A percentile compares a stretch with the other conserved stretches of the same genome.
Evolutionary conservation across 148 eudicot species (phyloP).

Genomic region (Polygonum aviculare): DNA sequence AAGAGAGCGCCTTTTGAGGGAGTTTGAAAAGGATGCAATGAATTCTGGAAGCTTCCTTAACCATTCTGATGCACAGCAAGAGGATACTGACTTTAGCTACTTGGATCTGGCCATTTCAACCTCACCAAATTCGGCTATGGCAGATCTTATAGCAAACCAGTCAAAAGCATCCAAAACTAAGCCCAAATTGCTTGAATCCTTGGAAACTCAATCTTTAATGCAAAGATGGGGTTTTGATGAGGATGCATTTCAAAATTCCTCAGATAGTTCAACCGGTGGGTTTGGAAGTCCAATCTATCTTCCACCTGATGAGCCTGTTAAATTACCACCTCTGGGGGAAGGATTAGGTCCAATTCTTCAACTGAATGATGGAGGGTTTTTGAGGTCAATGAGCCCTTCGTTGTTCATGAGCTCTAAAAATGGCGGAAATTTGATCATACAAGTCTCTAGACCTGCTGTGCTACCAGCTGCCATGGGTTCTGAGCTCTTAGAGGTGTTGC

Average conservation of each 20-base stretch:
- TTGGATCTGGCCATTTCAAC: conserved; percentile 27
- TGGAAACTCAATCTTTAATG: conserved; percentile 84
- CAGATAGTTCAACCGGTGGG: conserved; percentile 40
- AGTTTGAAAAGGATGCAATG: conserved; percentile 78
- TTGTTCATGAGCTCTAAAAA: conserved; percentile 54
- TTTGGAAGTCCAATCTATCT: conserved; percentile 74
- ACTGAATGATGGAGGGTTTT: conserved; percentile 68
- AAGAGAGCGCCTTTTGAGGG: conserved; percentile 59
- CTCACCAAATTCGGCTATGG: conserved; percentile 20
- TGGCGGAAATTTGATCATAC: conserved; percentile 70
- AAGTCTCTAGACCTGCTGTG: conserved; percentile 77
- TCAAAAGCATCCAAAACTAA: conserved; percentile 32
- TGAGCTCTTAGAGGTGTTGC: conserved; percentile 65
- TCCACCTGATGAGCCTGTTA: conserved; percentile 44
- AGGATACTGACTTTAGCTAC: conserved; percentile 22
- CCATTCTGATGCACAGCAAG: conserved; percentile 29
- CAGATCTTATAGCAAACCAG: conserved; percentile 16
- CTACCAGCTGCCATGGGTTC: conserved; percentile 85
- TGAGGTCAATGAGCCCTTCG: conserved; percentile 71
- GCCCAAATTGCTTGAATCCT: conserved; percentile 53
- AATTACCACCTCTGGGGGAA: conserved; percentile 73
- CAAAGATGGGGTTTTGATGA: conserved; percentile 78
- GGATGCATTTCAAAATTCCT: conserved; percentile 47
- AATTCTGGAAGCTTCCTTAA: conserved; percentile 52
- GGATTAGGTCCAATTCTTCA: conserved; percentile 62